Percentiles rank a stretch among this genome's conserved stretches.
Conservation (phyloP, 352 stramenopile genomes). For the Phytopythium boreale region DNA sequence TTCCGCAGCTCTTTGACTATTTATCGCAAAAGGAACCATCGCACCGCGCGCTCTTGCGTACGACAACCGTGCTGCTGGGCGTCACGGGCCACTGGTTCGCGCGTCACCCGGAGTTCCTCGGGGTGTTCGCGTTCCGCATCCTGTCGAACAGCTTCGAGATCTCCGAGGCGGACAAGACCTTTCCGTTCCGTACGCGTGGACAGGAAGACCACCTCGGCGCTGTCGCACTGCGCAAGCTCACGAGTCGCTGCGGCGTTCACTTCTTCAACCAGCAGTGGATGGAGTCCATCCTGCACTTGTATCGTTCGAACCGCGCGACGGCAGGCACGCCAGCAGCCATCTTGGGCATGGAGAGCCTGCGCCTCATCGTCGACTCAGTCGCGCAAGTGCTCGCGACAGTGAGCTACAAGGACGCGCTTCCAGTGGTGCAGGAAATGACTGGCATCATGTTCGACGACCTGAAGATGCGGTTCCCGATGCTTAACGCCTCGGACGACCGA, state of each 20-base stretch:
- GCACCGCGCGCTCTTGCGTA: slow-evolving; percentile 57
- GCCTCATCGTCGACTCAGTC: slow-evolving; percentile 67
- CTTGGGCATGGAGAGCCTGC: slow-evolving; percentile 42
- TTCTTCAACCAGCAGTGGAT: slow-evolving; percentile 73
- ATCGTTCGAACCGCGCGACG: slow-evolving; percentile 37
- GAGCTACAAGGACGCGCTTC: slow-evolving; percentile 60
- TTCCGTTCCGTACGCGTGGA: slow-evolving; percentile 39
- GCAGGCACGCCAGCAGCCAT: slow-evolving; percentile 15
- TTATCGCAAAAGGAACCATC: slow-evolving; percentile 66
- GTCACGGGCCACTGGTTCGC: slow-evolving; percentile 75
- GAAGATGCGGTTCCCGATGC: slow-evolving; percentile 32
- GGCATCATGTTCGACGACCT: slow-evolving; percentile 68
- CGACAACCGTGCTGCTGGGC: slow-evolving; percentile 67
- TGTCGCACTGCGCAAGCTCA: slow-evolving; percentile 68
- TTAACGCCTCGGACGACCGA: slow-evolving; percentile 46
- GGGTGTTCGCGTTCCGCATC: slow-evolving; percentile 61
- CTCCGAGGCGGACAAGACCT: slow-evolving; percentile 29
- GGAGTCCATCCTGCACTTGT: slow-evolving; percentile 62
- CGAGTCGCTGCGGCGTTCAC: slow-evolving; percentile 51
- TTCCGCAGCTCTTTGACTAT: slow-evolving; percentile 69
- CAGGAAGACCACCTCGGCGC: slow-evolving; percentile 69
- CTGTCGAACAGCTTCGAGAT: slow-evolving; percentile 66
- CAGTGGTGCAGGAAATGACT: slow-evolving; percentile 60
- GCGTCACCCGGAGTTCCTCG: slow-evolving; percentile 51
- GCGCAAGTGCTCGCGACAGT: slow-evolving; percentile 60